Evolutionary conservation across 2,329 filamentous ascomycete genomes (phyloP).

Genomic region (Periconia sp.): DNA sequence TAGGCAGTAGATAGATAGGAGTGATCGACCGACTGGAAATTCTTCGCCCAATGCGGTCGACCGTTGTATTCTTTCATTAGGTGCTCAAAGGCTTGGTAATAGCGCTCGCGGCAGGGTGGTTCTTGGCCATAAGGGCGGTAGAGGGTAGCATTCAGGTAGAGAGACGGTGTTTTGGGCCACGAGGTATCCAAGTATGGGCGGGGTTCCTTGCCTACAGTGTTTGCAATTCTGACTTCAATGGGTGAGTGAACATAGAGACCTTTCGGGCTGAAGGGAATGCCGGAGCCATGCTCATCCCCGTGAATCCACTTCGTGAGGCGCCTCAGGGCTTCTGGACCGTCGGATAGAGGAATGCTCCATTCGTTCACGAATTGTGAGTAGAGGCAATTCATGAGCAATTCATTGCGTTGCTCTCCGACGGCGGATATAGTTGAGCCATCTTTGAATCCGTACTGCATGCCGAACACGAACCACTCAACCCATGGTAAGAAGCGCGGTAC

Average conservation of each 20-base stretch:
- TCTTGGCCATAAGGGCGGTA: slow-evolving; percentile 82
- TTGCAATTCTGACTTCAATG: slow-evolving; percentile 85
- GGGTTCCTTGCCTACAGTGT: slow-evolving; percentile 63
- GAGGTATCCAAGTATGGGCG: slow-evolving; percentile 78
- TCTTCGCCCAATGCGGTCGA: slow-evolving; percentile 91
- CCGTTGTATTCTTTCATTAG: slow-evolving; percentile 86
- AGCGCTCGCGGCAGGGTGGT: slow-evolving; percentile 75
- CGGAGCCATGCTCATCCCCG: slow-evolving; percentile 70
- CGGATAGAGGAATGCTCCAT: slow-evolving; percentile 87
- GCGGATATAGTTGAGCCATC: slow-evolving; percentile 72
- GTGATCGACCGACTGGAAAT: slow-evolving; percentile 69
- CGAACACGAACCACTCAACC: slow-evolving; percentile 96
- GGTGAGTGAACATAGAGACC: slow-evolving; percentile 87
- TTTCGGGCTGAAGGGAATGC: slow-evolving; percentile 80
- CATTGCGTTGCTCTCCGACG: slow-evolving; percentile 78
- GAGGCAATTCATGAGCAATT: slow-evolving; percentile 93
- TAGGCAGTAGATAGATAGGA: slow-evolving; percentile 72
- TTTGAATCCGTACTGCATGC: slow-evolving; percentile 93
- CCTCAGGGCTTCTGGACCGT: slow-evolving; percentile 84
- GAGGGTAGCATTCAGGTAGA: slow-evolving; percentile 89
- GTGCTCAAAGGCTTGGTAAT: slow-evolving; percentile 91
- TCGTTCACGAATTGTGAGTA: slow-evolving; percentile 99
- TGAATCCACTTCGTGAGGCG: slow-evolving; percentile 88
- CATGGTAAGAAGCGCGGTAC: slow-evolving; percentile 80
- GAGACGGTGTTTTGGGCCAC: slow-evolving; percentile 68